Evolutionary conservation across 768 basidiomycete species (phyloP), one percentile per base, ranked within the genome.

Genomic region (Leccinellum rugosiceps): DNA sequence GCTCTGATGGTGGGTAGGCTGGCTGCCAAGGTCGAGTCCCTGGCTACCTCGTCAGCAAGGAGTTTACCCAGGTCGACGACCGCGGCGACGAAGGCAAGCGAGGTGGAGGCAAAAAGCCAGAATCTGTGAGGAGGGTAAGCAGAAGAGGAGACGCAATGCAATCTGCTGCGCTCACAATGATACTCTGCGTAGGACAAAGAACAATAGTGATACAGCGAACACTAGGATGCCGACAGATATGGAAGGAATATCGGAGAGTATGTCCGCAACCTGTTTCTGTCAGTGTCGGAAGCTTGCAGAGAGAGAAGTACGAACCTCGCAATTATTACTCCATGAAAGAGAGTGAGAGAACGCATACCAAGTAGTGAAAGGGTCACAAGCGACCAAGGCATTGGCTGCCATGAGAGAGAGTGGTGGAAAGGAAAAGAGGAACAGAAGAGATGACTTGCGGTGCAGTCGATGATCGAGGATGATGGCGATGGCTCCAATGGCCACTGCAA

Each of bases 191-290:
- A 83, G 73, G 23, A 79, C 64, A 41, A 86, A 66, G 64, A 85
- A 75, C 65, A 87, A 82, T 13, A 78, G 76, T 51, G 84, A 81
- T 43, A 83, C 74, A 14, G 81, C 85, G 53, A 89, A 81, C 23
- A 79, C 79, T 66, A 87, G 72, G n/a, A 88, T 74, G 32, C 87
- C 88, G 43, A 84, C 78, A 60, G 79, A 81, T 64, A 87, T 81
- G 59, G 87, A 76, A 21, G 88, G 88, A 53, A 90, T 83, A 59
- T 87, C 85, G 17, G 81, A 74, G 46, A 90, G 74, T 43, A 88
- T 66, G 60, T 76, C 72, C 57, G 82, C 80, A 43, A 87, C 72
- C 85, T 88, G 52, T 19, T 61, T 30, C 56, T 28, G 50, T 62
- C 41, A 64, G 60, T 52, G 32, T 23, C 21, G 45, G 14, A 15